Percentiles rank a stretch among this genome's conserved stretches.
These are phyloP conservation scores for Gossypium laxum DNA, from an alignment of 441 rosid species.

Conservation along the genomic window DNA sequence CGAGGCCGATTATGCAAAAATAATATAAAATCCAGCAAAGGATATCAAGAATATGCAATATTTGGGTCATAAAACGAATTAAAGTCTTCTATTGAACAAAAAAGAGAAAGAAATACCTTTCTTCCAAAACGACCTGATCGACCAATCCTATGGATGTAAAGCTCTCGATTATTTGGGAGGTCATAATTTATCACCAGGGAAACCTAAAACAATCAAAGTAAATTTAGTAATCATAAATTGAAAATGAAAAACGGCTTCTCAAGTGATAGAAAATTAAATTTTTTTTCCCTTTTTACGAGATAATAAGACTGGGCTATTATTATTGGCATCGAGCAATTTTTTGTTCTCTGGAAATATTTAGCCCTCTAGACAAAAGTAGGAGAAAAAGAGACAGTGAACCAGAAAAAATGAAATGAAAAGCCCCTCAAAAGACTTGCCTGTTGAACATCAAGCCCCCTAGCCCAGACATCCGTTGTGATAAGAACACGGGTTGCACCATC, in stretches of 20 bases:
- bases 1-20: neutral
- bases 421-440: slow-evolving; percentile 41
- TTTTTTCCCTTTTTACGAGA: too few relatives aligned
- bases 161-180: slow-evolving; percentile 91
- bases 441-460: slow-evolving; percentile 90
- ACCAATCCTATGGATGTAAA: slow-evolving; percentile 85
- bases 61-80: too few relatives aligned
- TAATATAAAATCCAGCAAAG: neutral
- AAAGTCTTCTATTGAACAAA: too few relatives aligned
- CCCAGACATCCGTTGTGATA: slow-evolving; percentile 96
- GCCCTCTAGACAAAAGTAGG: neutral
- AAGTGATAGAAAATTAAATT: neutral
- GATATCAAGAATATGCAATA: neutral
- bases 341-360: neutral
- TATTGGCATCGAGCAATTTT: too few relatives aligned
- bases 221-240: neutral
- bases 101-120: neutral
- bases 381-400: neutral
- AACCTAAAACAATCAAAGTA: slow-evolving; percentile 32
- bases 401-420: neutral
- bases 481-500: slow-evolving; percentile 76
- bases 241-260: neutral
- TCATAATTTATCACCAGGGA: slow-evolving; percentile 89
- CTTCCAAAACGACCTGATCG: slow-evolving; percentile 73
- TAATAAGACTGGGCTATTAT: too few relatives aligned